Conservation (phyloP, 2,329 filamentous ascomycete species). For the Fusarium robinianum region DNA sequence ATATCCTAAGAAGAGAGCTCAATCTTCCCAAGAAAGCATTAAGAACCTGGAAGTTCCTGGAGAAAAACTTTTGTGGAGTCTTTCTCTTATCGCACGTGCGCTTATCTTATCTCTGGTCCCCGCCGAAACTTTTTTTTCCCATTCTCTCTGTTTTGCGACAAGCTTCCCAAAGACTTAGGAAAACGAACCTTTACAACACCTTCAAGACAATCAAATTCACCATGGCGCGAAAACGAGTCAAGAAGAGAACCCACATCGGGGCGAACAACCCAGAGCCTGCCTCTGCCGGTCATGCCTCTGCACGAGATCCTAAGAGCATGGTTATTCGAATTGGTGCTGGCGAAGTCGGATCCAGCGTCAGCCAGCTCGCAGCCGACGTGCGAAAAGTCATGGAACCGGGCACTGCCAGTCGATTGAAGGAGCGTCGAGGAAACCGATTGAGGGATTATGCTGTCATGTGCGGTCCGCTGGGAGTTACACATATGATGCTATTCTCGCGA, state of each 20-base stretch:
- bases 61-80: slow-evolving; percentile 42
- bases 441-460: slow-evolving; percentile 96
- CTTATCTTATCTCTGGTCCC: slow-evolving; percentile 41
- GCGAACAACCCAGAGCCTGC: slow-evolving; percentile 63
- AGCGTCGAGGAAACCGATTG: slow-evolving; percentile 84
- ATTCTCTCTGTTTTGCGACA: slow-evolving; percentile 34
- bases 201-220: slow-evolving; percentile 27
- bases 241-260: slow-evolving; percentile 85
- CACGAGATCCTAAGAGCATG: slow-evolving; percentile 89
- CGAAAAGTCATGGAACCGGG: slow-evolving; percentile 94
- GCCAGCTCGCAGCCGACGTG: slow-evolving; percentile 89
- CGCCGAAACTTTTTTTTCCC: slow-evolving; percentile 45
- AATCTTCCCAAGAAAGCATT: slow-evolving; percentile 10
- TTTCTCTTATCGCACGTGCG: slow-evolving; percentile 39
- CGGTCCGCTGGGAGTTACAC: slow-evolving; percentile 88
- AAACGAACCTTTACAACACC: slow-evolving; percentile 11
- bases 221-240: slow-evolving; percentile 82
- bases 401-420: slow-evolving; percentile 86
- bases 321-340: slow-evolving; percentile 95
- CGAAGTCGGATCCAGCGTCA: slow-evolving; percentile 88
- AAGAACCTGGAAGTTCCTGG: slow-evolving; percentile 7
- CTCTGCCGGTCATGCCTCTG: slow-evolving; percentile 63
- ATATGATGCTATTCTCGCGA: slow-evolving; percentile 90
- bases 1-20: background rate
- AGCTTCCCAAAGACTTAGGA: slow-evolving; percentile 12